Base-by-base conservation (phyloP, 176 grass and related monocot genomes). In the Raddia guianensis region DNA sequence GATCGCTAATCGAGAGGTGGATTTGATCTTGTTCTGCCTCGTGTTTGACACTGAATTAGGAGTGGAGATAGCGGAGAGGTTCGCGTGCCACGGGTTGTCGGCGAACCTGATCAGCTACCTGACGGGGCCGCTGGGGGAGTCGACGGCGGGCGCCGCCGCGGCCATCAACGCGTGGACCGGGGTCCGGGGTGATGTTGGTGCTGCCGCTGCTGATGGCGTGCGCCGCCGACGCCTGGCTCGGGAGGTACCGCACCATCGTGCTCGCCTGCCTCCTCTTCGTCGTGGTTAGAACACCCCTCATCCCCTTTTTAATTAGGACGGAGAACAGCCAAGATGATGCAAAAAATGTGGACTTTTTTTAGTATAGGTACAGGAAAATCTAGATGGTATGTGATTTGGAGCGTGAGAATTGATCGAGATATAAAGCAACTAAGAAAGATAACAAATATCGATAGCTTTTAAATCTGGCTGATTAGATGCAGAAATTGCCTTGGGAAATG, bases 51-150 rank as follows among this genome's bases (percentile, higher is more conserved):
- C 37, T 76, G 64, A 83, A 92, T 27, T 27, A 27, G 89, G 77
- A 77, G 85, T 87, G 82, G 85, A 87, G 85, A 87, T 91, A 50
- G 76, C 66, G 8, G 85, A 91, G 85, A 34, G 77, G 1, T 91
- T 84, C 77, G 19, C 89, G 11, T 91, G 68, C 85, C 85, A 77
- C 77, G 89, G 89, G 0, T 70, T 91, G 44, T 68, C 81, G 54
- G 49, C 57, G 71, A 91, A 91, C 72, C 82, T 91, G 52, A 82
- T 91, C 72, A 87, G 51, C 60, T 91, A 85, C 77, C 85, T 91
- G 65, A 91, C 89, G 49, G 89, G 89, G 0, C 85, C 89, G 51
- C 81, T 91, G 16, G 75, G 79, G 1, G 81, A 87, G 53, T 52
- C 76, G 58, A 59, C 54, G 49, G 89, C 89, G 45, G 52, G 54